Evolutionary conservation across 1,284 basidiomycete genomes (phyloP).

Genomic region (Melampsora larici-populina): DNA sequence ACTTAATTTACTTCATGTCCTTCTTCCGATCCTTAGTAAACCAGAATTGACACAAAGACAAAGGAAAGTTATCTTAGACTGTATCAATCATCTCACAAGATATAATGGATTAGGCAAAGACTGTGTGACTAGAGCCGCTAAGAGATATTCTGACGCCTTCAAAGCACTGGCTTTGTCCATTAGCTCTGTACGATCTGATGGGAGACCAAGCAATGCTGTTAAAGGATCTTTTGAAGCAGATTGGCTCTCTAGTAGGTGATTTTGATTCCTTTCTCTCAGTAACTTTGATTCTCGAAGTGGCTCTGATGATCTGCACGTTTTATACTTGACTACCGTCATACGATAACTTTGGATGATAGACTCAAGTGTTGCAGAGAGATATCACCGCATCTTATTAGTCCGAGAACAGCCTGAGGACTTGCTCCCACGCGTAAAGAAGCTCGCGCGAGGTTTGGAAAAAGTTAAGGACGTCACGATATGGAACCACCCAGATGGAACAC

Average conservation of each 20-base stretch:
- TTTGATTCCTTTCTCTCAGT: neutral
- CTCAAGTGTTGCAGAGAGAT: constrained; percentile 3
- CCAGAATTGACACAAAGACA: neutral
- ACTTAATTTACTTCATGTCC: neutral
- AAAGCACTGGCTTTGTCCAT: constrained; percentile 1
- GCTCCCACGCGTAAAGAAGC: neutral
- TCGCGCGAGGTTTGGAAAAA: neutral
- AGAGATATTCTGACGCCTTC: neutral
- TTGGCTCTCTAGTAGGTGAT: neutral
- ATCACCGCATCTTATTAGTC: neutral
- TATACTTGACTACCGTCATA: too few species aligned
- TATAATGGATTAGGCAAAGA: neutral
- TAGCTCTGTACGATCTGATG: neutral
- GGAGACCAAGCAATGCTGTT: neutral
- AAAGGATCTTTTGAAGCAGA: constrained; percentile 4
- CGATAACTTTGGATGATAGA: neutral
- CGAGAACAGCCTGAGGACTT: neutral
- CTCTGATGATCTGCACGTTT: too few species aligned
- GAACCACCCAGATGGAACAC: neutral
- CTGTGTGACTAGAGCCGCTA: neutral
- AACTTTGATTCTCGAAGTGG: neutral
- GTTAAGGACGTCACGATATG: neutral
- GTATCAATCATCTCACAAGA: neutral
- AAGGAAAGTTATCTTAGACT: neutral
- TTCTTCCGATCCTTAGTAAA: neutral